Evolutionary conservation across 306 rosid species (phyloP).

Genomic region (Vigna hirtella): DNA sequence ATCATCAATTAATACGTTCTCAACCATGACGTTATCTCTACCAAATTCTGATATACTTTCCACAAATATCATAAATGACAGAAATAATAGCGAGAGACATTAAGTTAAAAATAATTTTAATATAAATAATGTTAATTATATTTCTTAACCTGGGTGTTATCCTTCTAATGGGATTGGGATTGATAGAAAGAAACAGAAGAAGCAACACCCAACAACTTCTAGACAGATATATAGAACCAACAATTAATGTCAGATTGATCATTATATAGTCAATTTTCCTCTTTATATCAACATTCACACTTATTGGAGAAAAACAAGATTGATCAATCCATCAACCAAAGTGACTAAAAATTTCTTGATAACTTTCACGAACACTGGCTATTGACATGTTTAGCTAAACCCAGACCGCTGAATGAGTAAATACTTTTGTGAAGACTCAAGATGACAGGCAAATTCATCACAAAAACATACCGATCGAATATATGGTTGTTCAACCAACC

Average conservation of each 20-base stretch:
- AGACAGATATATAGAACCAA: constrained; percentile 11
- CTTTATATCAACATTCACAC: neutral
- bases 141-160: neutral
- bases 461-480: constrained; percentile 75
- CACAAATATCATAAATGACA: neutral
- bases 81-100: neutral
- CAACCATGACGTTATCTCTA: neutral
- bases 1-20: neutral
- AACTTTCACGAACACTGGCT: constrained; percentile 16
- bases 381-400: constrained; percentile 3
- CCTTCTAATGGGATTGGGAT: neutral
- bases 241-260: neutral
- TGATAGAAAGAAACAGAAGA: neutral
- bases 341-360: constrained; percentile 30
- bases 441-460: constrained; percentile 16
- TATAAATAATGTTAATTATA: neutral
- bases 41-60: neutral
- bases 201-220: neutral
- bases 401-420: constrained; percentile 19
- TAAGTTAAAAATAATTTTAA: neutral
- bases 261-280: neutral
- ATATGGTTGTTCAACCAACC: constrained; percentile 90
- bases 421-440: constrained; percentile 4
- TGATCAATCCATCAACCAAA: constrained; percentile 24
- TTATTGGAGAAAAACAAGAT: constrained; percentile 12